These are phyloP conservation scores for Puccinia sorghi DNA, from an alignment of 1,284 basidiomycete genomes.

Conservation along the genomic window DNA sequence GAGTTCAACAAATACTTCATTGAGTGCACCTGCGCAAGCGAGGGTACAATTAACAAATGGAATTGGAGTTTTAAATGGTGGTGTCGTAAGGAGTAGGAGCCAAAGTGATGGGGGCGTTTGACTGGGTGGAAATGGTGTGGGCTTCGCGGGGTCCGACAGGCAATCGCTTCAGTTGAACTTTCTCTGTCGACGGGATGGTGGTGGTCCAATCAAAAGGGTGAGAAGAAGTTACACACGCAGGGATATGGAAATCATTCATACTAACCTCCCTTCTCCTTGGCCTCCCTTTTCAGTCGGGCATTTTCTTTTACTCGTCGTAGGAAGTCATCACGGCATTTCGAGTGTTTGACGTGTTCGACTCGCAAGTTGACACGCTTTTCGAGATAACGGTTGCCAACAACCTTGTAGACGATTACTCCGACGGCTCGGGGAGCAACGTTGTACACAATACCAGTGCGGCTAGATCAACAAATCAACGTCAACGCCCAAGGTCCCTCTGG, in stretches of 20 bases:
- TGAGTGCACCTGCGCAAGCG: slow-evolving; percentile 8
- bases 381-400: slow-evolving; percentile 97
- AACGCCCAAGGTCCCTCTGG: background rate
- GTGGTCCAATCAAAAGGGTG: slow-evolving; percentile 5
- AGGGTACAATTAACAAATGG: slow-evolving; percentile 13
- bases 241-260: slow-evolving; percentile 52
- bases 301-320: slow-evolving; percentile 93
- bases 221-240: background rate
- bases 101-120: slow-evolving; percentile 90
- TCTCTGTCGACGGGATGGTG: slow-evolving; percentile 63
- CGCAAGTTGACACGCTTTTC: slow-evolving; percentile 99
- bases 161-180: slow-evolving; percentile 80
- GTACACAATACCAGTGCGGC: slow-evolving; percentile 96
- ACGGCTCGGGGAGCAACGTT: slow-evolving; percentile 94
- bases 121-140: slow-evolving; percentile 69
- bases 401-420: slow-evolving; percentile 97
- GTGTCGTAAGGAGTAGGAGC: slow-evolving; percentile 74
- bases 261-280: slow-evolving; percentile 85
- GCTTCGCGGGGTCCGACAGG: slow-evolving; percentile 81
- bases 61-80: slow-evolving; percentile 55
- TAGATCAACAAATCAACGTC: slow-evolving; percentile 56
- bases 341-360: slow-evolving; percentile 96
- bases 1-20: background rate
- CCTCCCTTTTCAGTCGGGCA: slow-evolving; percentile 77
- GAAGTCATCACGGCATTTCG: slow-evolving; percentile 98